Base-by-base conservation (phyloP, 179 eudicot species). In the Carnegiea gigantea region DNA sequence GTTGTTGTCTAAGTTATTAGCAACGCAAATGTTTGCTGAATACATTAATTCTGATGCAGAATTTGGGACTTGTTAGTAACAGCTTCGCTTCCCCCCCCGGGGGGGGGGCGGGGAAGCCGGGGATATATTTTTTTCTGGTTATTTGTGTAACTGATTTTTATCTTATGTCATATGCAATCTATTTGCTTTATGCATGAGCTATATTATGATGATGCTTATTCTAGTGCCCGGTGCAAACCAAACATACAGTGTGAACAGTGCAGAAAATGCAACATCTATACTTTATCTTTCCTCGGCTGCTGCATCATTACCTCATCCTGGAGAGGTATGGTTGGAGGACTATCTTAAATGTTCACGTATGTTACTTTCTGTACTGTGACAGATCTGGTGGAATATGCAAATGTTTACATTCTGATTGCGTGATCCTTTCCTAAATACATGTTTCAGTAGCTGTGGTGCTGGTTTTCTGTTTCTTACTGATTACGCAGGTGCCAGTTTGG, bases 261-360 rank as follows among this genome's bases (percentile, higher is more conserved):
- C 59, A 84, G 88, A 87, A 54, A 65, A 57, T 48, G 62, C 84
- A 53, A 72, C 62, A 40, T 60, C 81, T 59, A 78, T 80, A 49
- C 82, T 87, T 78, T 62, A 84, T 80, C 85, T 95, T 26, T 85
- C 85, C 46, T 93, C 96, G 5, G 97, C 95, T 84, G 93, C 90
- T 87, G 92, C 92, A 43, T 80, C 89, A 54, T 84, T 91, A 87
- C 43, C 81, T 13, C 81, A 82, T 79, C 60, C 83, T 57, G 53
- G 57, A 48, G 83, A 85, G 87, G 87, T 85, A 85, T 76, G 36
- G n/a, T 46, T 49, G 11, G 60, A 59, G 44, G 79, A 72, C 36
- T 79, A n/a, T 23, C 75, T 79, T 70, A 67, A 73, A 53, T 13
- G 28, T 72, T 38, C 26, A 72, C 14, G 38, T 71, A 23, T 40